phyloP scores from a whole-genome alignment of 2,329 filamentous ascomycete genomes.

The Emmonsiellopsis sp. region DNA sequence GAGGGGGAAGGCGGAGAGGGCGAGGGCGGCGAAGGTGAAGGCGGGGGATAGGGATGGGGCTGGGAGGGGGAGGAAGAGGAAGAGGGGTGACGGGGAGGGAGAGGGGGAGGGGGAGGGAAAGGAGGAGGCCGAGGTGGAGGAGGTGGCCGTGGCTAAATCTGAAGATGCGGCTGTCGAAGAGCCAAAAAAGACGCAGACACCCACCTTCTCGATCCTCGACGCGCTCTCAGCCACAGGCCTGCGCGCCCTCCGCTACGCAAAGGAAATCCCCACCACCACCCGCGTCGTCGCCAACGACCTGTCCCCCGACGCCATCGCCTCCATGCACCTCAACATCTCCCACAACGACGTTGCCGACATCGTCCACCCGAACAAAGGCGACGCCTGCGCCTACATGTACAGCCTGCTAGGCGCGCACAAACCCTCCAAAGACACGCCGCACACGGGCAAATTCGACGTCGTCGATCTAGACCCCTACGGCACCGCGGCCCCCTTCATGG shows the following conservation, averaged over 20 bases:
- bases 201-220: conserved; percentile 75
- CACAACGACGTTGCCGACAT: conserved; percentile 68
- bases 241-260: conserved; percentile 79
- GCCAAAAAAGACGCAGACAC: conserved; percentile 26
- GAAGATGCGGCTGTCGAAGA: conserved; percentile 5
- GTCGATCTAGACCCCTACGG: conserved; percentile 97
- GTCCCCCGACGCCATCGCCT: conserved; percentile 62
- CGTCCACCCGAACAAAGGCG: conserved; percentile 65
- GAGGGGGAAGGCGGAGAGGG: conserved; percentile 38
- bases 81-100: not conserved
- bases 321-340: conserved; percentile 73
- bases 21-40: conserved; percentile 30
- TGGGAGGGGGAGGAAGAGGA: conserved; percentile 3
- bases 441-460: conserved; percentile 65
- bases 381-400: conserved; percentile 91
- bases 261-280: conserved; percentile 78
- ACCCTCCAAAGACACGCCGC: conserved; percentile 25
- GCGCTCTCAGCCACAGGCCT: conserved; percentile 90
- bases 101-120: not conserved
- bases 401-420: conserved; percentile 45
- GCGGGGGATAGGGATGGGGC: conserved; percentile 17
- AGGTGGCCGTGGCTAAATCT: not conserved
- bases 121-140: conserved; percentile 4
- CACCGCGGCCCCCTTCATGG: conserved; percentile 83
- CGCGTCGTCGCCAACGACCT: conserved; percentile 85